Percentiles rank a stretch among this genome's conserved stretches.
Evolutionary conservation across 176 grass and related monocot species (phyloP).

Genomic region (Avena eriantha): DNA sequence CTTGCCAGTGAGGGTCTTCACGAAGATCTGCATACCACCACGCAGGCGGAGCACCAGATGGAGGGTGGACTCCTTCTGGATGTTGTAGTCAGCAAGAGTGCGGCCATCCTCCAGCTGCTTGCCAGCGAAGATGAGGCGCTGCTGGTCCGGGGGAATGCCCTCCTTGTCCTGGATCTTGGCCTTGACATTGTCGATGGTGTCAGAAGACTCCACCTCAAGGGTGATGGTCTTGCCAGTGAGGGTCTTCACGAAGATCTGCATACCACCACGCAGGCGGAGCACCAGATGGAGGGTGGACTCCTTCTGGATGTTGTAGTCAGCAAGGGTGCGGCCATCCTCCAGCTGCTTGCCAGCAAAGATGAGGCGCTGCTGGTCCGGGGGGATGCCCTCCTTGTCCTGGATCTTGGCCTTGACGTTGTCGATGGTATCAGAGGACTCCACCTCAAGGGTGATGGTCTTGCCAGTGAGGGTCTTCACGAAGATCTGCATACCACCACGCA

Average conservation of each 20-base stretch:
- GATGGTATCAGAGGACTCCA: too few relatives aligned
- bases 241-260: conserved; percentile 75
- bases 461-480: conserved; percentile 81
- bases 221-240: conserved; percentile 68
- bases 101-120: conserved; percentile 73
- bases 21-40: conserved; percentile 69
- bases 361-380: conserved; percentile 52
- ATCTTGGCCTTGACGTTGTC: conserved; percentile 69
- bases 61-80: conserved; percentile 69
- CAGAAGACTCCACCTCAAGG: conserved; percentile 63
- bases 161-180: conserved; percentile 81
- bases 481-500: conserved; percentile 51
- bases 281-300: neutral
- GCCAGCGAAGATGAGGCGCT: conserved; percentile 59
- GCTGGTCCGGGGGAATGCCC: conserved; percentile 67
- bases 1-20: conserved; percentile 62
- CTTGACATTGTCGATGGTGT: conserved; percentile 72
- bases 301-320: neutral
- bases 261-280: conserved; percentile 50
- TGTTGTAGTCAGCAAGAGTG: conserved; percentile 65
- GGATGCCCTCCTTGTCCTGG: conserved; percentile 78
- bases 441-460: conserved; percentile 64
- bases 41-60: conserved; percentile 61
- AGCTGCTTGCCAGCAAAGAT: neutral
- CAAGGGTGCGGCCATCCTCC: neutral